Base-by-base conservation (phyloP, 371 early-diverging fungal species). In the Mucor piriformis region DNA sequence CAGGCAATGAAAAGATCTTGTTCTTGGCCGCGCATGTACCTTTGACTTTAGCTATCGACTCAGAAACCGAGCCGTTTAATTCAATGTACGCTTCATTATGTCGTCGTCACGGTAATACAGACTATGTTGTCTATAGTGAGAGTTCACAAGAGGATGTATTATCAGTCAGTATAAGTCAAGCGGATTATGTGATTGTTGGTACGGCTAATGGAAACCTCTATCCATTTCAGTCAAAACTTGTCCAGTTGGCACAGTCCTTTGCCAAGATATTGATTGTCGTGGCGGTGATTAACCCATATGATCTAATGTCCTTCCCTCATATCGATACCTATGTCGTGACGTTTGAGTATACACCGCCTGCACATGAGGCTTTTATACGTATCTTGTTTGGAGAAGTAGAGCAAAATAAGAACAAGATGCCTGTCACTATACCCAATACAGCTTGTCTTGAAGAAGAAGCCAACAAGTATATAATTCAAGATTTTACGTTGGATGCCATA, bases 311-410 rank as follows among this genome's bases (percentile, higher is more conserved):
- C 4, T 81, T 77, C 40, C 63, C 74, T 2, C 67, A 68, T 1
- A 46, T 81, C 15, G 58, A 63, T 35, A 74, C 81, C 11, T 77
- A 72, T 25, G 18, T 76, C 6, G 76, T 76, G 20, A 73, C 81
- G 0, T 81, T 72, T 55, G 81, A 81, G 46, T 77, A 77, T 38
- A 74, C 77, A 1, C 76, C 78, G 15, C 76, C 81, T 33, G 81
- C 81, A 0, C 71, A 72, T 25, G 76, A 81, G 57, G 72, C 81
- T 1, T 66, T 66, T 23, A 63, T 76, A n/a, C 59, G 63, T 15
- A 10, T 65, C 3, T 29, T 81, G 12, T 74, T 81, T 67, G 78
- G 78, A 8, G 78, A 77, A 44, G 73, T 69, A 7, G 12, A 38
- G 10, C 6, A 10, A 10, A 43, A 20, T n/a, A 4, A 34, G 34